Percentiles rank a stretch among this genome's conserved stretches.
Evolutionary conservation across 2,329 filamentous ascomycete genomes (phyloP).

Genomic region (Exophiala xenobiotica): DNA sequence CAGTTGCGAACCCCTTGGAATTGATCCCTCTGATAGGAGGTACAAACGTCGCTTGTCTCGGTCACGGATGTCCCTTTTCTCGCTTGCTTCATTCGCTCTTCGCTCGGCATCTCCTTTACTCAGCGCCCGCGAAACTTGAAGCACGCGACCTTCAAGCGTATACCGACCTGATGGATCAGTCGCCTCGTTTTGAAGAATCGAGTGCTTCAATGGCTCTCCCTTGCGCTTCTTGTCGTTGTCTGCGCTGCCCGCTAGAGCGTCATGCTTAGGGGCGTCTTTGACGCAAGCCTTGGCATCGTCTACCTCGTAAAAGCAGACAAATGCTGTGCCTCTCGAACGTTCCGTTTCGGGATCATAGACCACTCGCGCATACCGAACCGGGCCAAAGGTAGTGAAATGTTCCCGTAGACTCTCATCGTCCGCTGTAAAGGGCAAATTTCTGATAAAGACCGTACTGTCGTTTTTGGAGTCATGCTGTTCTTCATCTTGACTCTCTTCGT

Average conservation of each 20-base stretch:
- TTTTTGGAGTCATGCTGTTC: constrained; percentile 43
- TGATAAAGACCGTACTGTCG: constrained; percentile 76
- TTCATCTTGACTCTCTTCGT: constrained; percentile 44
- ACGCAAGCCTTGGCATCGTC: constrained; percentile 77
- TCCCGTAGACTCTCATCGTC: constrained; percentile 78
- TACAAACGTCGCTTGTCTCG: constrained; percentile 90
- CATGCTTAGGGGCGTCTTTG: constrained; percentile 65
- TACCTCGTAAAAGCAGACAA: constrained; percentile 83
- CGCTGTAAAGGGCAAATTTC: constrained; percentile 87
- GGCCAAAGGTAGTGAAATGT: constrained; percentile 86
- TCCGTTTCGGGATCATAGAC: constrained; percentile 85
- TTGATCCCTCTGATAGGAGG: constrained; percentile 80
- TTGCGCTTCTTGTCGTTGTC: constrained; percentile 40
- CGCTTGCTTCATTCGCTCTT: constrained; percentile 67
- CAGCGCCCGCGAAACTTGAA: constrained; percentile 82
- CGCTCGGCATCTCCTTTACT: constrained; percentile 75
- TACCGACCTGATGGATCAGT: constrained; percentile 80
- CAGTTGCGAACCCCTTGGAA: constrained; percentile 72
- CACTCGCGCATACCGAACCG: constrained; percentile 84
- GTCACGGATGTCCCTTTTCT: constrained; percentile 61
- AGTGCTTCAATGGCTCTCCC: constrained; percentile 62
- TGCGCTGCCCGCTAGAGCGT: constrained; percentile 44
- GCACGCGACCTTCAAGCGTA: constrained; percentile 83
- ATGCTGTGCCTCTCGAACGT: constrained; percentile 85
- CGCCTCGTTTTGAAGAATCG: constrained; percentile 82